phyloP scores from a whole-genome alignment of 2,329 filamentous ascomycete species.

The Penicillium sp. region DNA sequence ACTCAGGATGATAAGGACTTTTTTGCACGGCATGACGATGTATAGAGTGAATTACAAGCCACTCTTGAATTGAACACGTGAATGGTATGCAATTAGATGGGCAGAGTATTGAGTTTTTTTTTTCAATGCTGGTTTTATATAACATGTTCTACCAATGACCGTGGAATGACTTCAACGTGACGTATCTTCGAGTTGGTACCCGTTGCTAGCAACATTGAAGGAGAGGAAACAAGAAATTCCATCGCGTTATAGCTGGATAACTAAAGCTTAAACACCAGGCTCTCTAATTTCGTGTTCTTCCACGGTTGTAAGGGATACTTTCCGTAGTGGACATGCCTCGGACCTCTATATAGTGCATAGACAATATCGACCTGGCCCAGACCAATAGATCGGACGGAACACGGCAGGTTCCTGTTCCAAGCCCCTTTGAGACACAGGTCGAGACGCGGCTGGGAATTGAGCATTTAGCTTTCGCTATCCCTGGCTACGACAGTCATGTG shows the following conservation, averaged over 20 bases:
- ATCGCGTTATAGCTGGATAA: no score
- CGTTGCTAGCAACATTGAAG: background rate
- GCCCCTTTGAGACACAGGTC: background rate
- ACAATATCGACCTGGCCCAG: background rate
- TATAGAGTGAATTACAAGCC: background rate
- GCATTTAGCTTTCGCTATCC: background rate
- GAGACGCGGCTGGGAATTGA: background rate
- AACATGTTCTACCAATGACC: background rate
- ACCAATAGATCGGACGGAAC: background rate
- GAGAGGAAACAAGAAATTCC: no score
- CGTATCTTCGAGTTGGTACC: background rate
- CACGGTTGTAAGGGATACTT: no score
- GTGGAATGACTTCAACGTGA: background rate
- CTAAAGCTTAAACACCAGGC: no score
- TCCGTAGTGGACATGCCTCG: no score
- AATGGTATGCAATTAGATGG: no score
- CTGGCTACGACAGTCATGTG: background rate
- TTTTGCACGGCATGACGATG: slow-evolving; percentile 12
- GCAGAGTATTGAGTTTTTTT: no score
- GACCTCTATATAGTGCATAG: background rate
- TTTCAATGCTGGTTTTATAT: background rate
- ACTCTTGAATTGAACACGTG: no score
- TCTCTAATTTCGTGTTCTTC: no score
- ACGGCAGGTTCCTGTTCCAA: background rate
- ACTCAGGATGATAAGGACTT: slow-evolving; percentile 48